A percentile compares a stretch with the other conserved stretches of the same genome.
Evolutionary conservation across 2,329 filamentous ascomycete genomes (phyloP).

Genomic region (Aspergillus flavus): DNA sequence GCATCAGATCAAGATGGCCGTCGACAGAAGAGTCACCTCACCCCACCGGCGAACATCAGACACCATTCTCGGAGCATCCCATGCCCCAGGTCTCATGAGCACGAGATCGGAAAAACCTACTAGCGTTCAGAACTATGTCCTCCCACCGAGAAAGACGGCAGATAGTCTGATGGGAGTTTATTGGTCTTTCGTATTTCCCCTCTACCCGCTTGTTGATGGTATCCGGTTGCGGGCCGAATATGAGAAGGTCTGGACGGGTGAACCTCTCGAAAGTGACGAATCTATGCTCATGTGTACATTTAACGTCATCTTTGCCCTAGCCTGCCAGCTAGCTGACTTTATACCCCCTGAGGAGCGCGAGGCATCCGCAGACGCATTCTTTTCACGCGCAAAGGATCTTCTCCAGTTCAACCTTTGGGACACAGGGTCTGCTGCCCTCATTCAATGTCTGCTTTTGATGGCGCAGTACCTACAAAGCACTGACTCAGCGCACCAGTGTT

Average conservation of each 20-base stretch:
- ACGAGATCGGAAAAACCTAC: conserved; percentile 18
- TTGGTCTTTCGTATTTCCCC: conserved; percentile 51
- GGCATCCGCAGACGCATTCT: conserved; percentile 45
- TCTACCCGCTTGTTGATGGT: conserved; percentile 51
- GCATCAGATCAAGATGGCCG: conserved; percentile 49
- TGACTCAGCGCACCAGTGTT: conserved; percentile 51
- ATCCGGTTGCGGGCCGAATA: conserved; percentile 44
- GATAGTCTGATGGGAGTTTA: conserved; percentile 51
- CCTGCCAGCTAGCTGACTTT: conserved; percentile 49
- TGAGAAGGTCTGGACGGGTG: conserved; percentile 44
- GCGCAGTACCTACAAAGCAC: conserved; percentile 55
- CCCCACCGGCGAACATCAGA: conserved; percentile 23
- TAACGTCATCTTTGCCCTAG: conserved; percentile 52
- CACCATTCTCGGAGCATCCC: conserved; percentile 16
- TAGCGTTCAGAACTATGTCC: conserved; percentile 37
- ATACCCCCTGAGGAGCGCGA: conserved; percentile 45
- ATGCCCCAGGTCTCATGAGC: conserved; percentile 24
- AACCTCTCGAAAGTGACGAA: conserved; percentile 41
- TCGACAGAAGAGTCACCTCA: conserved; percentile 36
- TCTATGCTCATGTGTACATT: conserved; percentile 49
- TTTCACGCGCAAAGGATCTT: conserved; percentile 46
- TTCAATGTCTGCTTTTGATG: conserved; percentile 53
- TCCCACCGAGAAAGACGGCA: conserved; percentile 50
- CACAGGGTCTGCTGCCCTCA: conserved; percentile 46
- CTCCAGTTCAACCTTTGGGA: conserved; percentile 49